Base-by-base conservation (phyloP, 805 yeast genomes). In the Schizosaccharomyces japonicus region DNA sequence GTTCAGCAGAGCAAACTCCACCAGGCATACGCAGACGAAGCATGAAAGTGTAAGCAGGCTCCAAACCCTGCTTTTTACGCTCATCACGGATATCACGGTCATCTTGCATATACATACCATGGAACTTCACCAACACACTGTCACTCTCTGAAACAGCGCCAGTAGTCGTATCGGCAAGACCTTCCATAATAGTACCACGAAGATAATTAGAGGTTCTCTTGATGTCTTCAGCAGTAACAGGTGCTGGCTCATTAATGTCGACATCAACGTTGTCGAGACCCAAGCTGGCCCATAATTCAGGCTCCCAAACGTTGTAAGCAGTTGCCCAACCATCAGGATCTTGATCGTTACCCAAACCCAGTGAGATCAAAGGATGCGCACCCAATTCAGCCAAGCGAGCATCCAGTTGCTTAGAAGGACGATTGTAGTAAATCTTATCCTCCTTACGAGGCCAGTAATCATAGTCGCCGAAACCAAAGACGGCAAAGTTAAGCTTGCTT, bases 101-200 rank as follows among this genome's bases (percentile, higher is more conserved):
- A 63, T 87, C 96, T 67, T 87, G 96, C 94, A 87, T 83, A 63
- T 87, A 87, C 55, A 84, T 83, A 65, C 96, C 96, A 63, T 87
- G 96, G 74, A 87, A 87, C 65, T 87, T 87, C 54, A 95, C 84
- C 62, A 87, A 64, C 64, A 85, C 95, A 65, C 84, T 93, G 63
- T 84, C 95, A 50, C 73, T 73, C 11, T 95, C 90, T 53, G 79
- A 72, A 54, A 87, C 80, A 13, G 94, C 85, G 53, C 95, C 95
- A 7, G 96, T 87, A 3, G 83, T 69, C 49, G 71, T 70, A 60
- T 87, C 95, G 49, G 61, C 58, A 50, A 87, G 70, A 32, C 87
- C 95, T 62, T 80, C 92, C 31, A 73, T 85, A 61, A 87, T 85
- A 0, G 94, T 82, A 57, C 96, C 96, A 64, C 96, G 77, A 56